Evolutionary conservation across 2,329 filamentous ascomycete genomes (phyloP).

Genomic region (Daldinia eschscholtzii): DNA sequence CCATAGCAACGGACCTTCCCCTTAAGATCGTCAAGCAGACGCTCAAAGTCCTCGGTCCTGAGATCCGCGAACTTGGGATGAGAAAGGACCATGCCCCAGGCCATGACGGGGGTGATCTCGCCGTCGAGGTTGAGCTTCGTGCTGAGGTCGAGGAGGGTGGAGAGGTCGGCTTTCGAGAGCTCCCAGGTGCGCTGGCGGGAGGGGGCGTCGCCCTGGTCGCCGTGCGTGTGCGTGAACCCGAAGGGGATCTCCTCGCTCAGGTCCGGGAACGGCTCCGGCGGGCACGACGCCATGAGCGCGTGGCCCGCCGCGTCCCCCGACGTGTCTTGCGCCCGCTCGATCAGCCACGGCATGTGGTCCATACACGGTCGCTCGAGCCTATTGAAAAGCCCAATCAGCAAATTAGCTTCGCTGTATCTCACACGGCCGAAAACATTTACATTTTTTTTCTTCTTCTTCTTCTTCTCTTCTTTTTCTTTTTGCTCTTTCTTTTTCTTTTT

Average conservation of each 20-base stretch:
- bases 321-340: conserved; percentile 69
- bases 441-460: conserved; percentile 12
- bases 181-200: conserved; percentile 80
- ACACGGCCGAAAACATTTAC: conserved; percentile 36
- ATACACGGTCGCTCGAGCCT: conserved; percentile 93
- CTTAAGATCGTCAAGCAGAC: conserved; percentile 78
- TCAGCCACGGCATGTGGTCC: conserved; percentile 85
- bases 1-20: conserved; percentile 93
- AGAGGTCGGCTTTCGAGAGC: conserved; percentile 79
- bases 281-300: conserved; percentile 92
- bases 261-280: conserved; percentile 73
- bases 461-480: conserved; percentile 8
- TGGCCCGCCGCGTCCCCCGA: conserved; percentile 78
- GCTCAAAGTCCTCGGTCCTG: conserved; percentile 75
- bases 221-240: conserved; percentile 57
- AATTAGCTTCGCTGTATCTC: conserved; percentile 58
- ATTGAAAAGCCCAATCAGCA: conserved; percentile 58
- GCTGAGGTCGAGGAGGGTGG: conserved; percentile 87
- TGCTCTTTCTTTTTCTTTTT: not conserved
- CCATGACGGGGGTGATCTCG: conserved; percentile 96
- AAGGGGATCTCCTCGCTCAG: conserved; percentile 66
- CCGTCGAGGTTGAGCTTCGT: conserved; percentile 85
- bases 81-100: conserved; percentile 83
- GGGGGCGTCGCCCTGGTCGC: conserved; percentile 21
- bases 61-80: conserved; percentile 78